phyloP scores from a whole-genome alignment of 495 filamentous ascomycete genomes.

The Aspergillus campestris region DNA sequence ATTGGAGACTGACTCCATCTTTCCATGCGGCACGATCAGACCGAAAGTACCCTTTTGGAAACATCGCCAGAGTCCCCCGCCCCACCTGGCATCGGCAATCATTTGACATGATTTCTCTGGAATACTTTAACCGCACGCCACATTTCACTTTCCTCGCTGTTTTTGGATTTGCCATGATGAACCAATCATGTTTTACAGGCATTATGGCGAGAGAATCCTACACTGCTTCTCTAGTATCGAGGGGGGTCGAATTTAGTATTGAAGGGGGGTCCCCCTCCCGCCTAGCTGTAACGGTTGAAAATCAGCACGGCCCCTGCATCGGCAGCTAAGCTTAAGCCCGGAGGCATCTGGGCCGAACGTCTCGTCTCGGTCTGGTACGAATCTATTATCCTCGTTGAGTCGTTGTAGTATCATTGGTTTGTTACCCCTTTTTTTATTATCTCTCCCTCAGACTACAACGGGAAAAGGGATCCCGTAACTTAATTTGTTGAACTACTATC shows the following conservation, averaged over 20 bases:
- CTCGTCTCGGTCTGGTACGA: constrained; percentile 5
- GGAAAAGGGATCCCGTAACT: constrained; percentile 40
- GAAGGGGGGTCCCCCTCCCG: too few relatives aligned
- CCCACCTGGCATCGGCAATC: constrained; percentile 21
- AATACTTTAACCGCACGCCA: constrained; percentile 2
- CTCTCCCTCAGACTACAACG: constrained; percentile 7
- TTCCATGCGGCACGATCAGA: constrained; percentile 14
- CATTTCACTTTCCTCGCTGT: background rate
- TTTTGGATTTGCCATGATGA: too few relatives aligned
- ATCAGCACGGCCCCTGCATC: constrained; percentile 2
- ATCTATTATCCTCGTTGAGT: too few relatives aligned
- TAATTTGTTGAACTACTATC: constrained; percentile 4
- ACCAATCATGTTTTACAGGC: too few relatives aligned
- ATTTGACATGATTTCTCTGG: constrained; percentile 4
- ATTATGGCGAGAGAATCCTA: background rate
- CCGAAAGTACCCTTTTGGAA: constrained; percentile 30
- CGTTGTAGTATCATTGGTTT: background rate
- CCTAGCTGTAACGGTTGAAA: background rate
- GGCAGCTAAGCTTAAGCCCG: constrained; percentile 9
- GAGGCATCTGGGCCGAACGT: constrained; percentile 13
- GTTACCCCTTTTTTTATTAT: background rate
- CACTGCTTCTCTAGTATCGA: background rate
- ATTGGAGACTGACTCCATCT: constrained; percentile 1
- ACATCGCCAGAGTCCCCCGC: constrained; percentile 12
- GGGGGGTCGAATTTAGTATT: too few relatives aligned